Evolutionary conservation across 495 filamentous ascomycete species (phyloP), one percentile per base, ranked within the genome.

Genomic region (Aeminium ludgeri): DNA sequence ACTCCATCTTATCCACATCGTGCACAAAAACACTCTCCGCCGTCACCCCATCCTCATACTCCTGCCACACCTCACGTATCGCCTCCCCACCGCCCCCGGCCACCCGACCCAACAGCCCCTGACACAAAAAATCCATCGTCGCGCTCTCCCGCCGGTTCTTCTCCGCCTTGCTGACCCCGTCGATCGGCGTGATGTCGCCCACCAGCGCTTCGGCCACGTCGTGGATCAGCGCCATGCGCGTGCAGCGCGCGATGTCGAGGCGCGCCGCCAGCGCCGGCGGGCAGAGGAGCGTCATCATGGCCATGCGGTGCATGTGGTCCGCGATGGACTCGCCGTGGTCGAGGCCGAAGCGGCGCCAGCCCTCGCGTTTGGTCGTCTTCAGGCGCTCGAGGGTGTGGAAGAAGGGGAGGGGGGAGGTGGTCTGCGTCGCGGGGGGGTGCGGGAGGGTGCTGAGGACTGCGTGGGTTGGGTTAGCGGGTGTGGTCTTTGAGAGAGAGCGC

Each of bases 231-330:
- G 84, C 85, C 82, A 97, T 87, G 60, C 82, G 79, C 52, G 82
- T 85, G 67, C 89, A 95, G 48, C 74, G 78, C 2, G 72, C 65
- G 45, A 93, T 69, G 57, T 96, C 74, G 50, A 97, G 59, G 20
- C 63, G 65, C 10, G 69, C 55, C 8, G 76, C 64, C 10, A 92
- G 71, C 11, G 82, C 65, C 0, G 78, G 63, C 13, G 89, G 91
- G n/a, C 83, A 86, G 38, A 96, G 70, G 75, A 97, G 81, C 27
- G 82, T 82, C 63, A 96, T 82, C 54, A 97, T 74, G 36, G 86
- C 84, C 89, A 97, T 97, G 55, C 89, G 83, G 62, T 97, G 96
- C 89, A 97, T 97, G 66, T 97, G 89, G 62, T 97, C 89, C 19
- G 84, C 71, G 58, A 97, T 94, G 0, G 82, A 89, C 61, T 97